A percentile compares a stretch with the other conserved stretches of the same genome.
Evolutionary conservation across 2,329 filamentous ascomycete genomes (phyloP).

Genomic region (Basipetospora chlamydospora): DNA sequence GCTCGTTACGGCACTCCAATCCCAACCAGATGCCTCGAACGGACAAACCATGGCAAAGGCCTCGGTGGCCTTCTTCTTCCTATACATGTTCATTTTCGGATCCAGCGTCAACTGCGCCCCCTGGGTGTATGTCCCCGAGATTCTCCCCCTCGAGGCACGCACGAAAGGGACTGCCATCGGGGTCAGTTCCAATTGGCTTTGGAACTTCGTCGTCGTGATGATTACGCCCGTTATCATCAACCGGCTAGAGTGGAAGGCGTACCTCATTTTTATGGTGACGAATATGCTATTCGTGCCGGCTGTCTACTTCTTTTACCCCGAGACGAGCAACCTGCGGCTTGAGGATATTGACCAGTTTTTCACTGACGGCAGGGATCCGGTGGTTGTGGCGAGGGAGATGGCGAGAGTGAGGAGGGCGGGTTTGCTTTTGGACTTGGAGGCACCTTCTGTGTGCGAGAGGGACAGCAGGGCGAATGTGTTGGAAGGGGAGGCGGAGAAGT

Average conservation of each 20-base stretch:
- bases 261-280: conserved; percentile 52
- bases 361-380: conserved; percentile 5
- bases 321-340: conserved; percentile 32
- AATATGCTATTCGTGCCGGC: conserved; percentile 24
- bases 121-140: conserved; percentile 53
- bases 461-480: too few relatives aligned
- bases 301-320: conserved; percentile 32
- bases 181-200: conserved; percentile 44
- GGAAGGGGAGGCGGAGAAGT: too few relatives aligned
- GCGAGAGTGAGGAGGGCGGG: not conserved
- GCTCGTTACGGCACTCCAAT: conserved; percentile 44
- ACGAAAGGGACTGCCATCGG: conserved; percentile 44
- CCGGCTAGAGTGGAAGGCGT: conserved; percentile 44
- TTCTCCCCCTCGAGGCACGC: conserved; percentile 52
- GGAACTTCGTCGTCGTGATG: conserved; percentile 50
- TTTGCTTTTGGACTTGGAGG: too few relatives aligned
- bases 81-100: conserved; percentile 46
- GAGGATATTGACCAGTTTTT: conserved; percentile 39
- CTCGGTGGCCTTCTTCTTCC: conserved; percentile 53
- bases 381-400: not conserved
- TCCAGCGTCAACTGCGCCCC: conserved; percentile 34
- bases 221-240: conserved; percentile 44
- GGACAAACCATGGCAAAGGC: conserved; percentile 34
- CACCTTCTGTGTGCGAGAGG: too few relatives aligned
- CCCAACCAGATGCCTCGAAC: conserved; percentile 21